phyloP scores from a whole-genome alignment of 106 monocot species.

The Acanthochlamys bracteata region DNA sequence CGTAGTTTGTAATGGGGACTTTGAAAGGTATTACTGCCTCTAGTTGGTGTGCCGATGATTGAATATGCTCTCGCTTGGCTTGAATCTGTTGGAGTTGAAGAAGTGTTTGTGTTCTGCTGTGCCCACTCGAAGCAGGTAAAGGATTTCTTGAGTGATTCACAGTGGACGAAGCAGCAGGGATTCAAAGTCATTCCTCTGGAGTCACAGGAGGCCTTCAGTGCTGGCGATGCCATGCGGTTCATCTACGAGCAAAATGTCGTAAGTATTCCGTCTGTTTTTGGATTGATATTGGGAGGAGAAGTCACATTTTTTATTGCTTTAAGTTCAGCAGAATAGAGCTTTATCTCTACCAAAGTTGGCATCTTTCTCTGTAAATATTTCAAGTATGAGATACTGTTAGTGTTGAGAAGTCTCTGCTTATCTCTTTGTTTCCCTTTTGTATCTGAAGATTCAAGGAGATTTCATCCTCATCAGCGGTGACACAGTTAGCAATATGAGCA shows the following conservation, averaged over 20 bases:
- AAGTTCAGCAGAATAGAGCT: too few species aligned
- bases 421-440: background rate
- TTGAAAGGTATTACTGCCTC: slow-evolving; percentile 62
- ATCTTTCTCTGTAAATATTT: too few species aligned
- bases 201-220: slow-evolving; percentile 74
- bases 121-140: slow-evolving; percentile 86
- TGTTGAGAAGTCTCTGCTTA: too few species aligned
- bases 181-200: slow-evolving; percentile 68
- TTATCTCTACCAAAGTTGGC: too few species aligned
- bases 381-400: too few species aligned
- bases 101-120: slow-evolving; percentile 94
- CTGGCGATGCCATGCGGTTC: slow-evolving; percentile 73
- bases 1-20: background rate
- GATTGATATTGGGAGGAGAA: too few species aligned
- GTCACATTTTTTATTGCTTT: too few species aligned
- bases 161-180: slow-evolving; percentile 44
- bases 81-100: slow-evolving; percentile 84
- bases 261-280: too few species aligned
- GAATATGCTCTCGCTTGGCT: slow-evolving; percentile 93
- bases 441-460: slow-evolving; percentile 87
- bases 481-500: slow-evolving; percentile 84
- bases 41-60: slow-evolving; percentile 90
- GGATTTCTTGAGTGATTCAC: slow-evolving; percentile 56
- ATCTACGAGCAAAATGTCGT: too few species aligned
- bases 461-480: slow-evolving; percentile 97